phyloP scores from a whole-genome alignment of 306 rosid genomes.

The Trifolium fragiferum region DNA sequence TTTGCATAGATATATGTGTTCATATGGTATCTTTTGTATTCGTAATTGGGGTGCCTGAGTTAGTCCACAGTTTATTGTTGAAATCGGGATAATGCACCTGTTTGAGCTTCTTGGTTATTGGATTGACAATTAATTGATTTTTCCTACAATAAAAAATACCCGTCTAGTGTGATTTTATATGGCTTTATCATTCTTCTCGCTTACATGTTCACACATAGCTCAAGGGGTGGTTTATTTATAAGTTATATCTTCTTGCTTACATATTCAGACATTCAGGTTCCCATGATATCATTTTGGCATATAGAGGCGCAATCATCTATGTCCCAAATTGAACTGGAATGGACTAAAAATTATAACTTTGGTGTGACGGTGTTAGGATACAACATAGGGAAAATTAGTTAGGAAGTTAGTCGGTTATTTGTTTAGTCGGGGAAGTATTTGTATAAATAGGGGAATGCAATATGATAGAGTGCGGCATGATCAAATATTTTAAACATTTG shows the following conservation, averaged over 20 bases:
- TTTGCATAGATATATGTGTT: conserved; percentile 18
- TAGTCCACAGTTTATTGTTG: conserved; percentile 26
- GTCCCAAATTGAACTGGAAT: background rate
- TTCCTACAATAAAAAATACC: background rate
- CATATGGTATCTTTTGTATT: conserved; percentile 16
- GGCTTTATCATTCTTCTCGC: background rate
- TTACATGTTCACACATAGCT: background rate
- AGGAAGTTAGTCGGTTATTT: background rate
- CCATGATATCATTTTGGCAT: conserved; percentile 15
- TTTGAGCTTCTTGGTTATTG: conserved; percentile 11
- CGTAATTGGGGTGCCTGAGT: conserved; percentile 16
- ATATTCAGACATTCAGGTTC: no score
- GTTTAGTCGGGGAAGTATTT: no score
- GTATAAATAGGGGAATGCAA: background rate
- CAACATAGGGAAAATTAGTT: background rate
- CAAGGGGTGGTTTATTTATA: background rate
- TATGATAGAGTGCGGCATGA: background rate
- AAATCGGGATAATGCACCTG: background rate
- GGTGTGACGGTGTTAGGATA: background rate
- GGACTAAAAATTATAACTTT: conserved; percentile 15
- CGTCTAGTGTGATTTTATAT: background rate
- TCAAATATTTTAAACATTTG: background rate
- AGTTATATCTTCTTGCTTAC: background rate
- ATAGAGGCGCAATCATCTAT: conserved; percentile 1
- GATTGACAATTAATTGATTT: conserved; percentile 4